phyloP scores from a whole-genome alignment of 2,329 filamentous ascomycete genomes.

The Calonectria naviculata region DNA sequence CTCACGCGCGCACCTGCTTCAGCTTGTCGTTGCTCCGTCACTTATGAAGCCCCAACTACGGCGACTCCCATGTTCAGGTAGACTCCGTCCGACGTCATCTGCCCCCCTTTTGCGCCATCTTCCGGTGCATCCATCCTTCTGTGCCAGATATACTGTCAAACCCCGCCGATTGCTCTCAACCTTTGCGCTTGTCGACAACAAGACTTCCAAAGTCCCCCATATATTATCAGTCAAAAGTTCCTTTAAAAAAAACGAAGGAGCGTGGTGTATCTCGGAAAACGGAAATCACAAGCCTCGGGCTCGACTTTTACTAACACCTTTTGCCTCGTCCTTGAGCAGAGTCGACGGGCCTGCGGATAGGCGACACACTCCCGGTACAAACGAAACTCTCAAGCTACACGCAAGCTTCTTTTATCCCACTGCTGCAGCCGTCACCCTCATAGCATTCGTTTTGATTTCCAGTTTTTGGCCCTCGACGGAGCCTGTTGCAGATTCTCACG shows the following conservation, averaged over 20 bases:
- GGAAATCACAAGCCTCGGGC: background rate
- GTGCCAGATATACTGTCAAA: conserved; percentile 22
- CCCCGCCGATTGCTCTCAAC: conserved; percentile 26
- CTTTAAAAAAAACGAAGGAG: background rate
- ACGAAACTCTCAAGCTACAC: conserved; percentile 23
- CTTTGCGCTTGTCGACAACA: conserved; percentile 7
- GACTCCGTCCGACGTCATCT: conserved; percentile 13
- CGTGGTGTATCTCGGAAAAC: background rate
- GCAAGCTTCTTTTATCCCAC: conserved; percentile 30
- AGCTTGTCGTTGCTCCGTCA: conserved; percentile 19
- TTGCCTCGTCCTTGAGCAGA: conserved; percentile 4
- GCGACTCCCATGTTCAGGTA: conserved; percentile 27
- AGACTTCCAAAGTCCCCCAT: background rate
- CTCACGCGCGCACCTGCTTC: conserved; percentile 30
- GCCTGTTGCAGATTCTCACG: background rate
- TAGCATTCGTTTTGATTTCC: conserved; percentile 25
- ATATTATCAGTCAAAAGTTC: conserved; percentile 21
- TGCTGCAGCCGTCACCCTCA: conserved; percentile 23
- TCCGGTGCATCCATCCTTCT: conserved; percentile 28
- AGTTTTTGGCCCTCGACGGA: conserved; percentile 28
- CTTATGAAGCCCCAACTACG: conserved; percentile 37
- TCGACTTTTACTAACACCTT: background rate
- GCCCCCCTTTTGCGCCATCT: conserved; percentile 19
- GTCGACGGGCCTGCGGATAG: conserved; percentile 14
- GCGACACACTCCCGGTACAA: conserved; percentile 3